phyloP scores from a whole-genome alignment of 1,139 yeast species.

The Debaryomyces udenii region DNA sequence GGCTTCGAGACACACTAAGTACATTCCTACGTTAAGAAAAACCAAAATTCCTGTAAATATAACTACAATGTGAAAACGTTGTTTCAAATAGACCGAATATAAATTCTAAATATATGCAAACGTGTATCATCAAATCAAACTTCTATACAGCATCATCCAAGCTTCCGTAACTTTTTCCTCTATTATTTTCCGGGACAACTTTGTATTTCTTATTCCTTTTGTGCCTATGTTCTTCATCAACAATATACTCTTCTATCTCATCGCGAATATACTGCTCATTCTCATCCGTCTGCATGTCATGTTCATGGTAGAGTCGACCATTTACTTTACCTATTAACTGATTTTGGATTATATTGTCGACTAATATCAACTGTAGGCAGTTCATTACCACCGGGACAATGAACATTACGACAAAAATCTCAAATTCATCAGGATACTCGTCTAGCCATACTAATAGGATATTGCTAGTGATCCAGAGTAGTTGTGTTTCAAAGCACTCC shows the following conservation, averaged over 20 bases:
- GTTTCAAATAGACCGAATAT: not conserved
- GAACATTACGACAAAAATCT: conserved; percentile 84
- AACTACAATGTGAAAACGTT: not conserved
- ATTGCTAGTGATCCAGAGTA: conserved; percentile 50
- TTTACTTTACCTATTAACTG: conserved; percentile 34
- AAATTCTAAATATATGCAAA: not conserved
- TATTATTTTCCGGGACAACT: not conserved
- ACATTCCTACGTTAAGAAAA: too few relatives aligned
- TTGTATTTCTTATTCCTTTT: not conserved
- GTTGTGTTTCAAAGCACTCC: conserved; percentile 42
- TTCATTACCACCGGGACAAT: conserved; percentile 80
- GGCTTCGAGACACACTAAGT: conserved; percentile 59
- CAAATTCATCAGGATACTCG: conserved; percentile 72
- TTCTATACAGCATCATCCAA: conserved; percentile 8
- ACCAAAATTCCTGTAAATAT: conserved; percentile 5
- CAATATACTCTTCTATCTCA: conserved; percentile 10
- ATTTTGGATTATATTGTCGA: conserved; percentile 82
- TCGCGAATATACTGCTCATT: conserved; percentile 10
- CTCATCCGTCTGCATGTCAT: conserved; percentile 8
- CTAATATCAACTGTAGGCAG: conserved; percentile 80
- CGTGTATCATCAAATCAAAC: conserved; percentile 1
- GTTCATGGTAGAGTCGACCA: conserved; percentile 21
- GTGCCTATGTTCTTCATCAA: conserved; percentile 1
- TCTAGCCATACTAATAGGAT: conserved; percentile 72
- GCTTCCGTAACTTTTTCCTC: conserved; percentile 13